Evolutionary conservation across 768 basidiomycete genomes (phyloP).

Genomic region (Phlebiopsis gigantea): DNA sequence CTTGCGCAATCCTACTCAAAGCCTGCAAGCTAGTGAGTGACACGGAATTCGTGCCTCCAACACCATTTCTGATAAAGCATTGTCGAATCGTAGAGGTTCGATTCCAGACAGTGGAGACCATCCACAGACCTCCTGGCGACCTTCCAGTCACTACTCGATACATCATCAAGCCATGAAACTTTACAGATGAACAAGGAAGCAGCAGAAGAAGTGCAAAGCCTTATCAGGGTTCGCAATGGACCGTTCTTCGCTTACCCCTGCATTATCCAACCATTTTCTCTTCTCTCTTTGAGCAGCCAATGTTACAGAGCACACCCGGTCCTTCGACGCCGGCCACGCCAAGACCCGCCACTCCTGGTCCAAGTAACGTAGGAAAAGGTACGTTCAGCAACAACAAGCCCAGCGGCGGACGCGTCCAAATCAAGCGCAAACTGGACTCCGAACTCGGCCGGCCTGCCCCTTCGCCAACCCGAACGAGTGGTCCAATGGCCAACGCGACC

Average conservation of each 20-base stretch:
- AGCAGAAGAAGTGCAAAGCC: conserved; percentile 20
- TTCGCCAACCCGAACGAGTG: no score
- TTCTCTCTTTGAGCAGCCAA: conserved; percentile 26
- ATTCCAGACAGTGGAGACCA: conserved; percentile 18
- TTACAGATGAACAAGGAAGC: conserved; percentile 7
- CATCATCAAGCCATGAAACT: conserved; percentile 7
- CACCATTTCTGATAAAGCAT: no score
- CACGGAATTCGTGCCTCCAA: no score
- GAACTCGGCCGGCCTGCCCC: not conserved
- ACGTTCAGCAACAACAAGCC: conserved; percentile 10
- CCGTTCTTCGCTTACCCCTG: conserved; percentile 23
- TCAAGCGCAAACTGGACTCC: conserved; percentile 22
- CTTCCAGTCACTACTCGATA: conserved; percentile 15
- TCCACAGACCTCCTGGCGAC: conserved; percentile 6
- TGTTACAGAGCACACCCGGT: conserved; percentile 15
- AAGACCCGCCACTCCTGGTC: conserved; percentile 4
- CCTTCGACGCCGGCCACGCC: conserved; percentile 5
- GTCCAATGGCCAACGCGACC: not conserved
- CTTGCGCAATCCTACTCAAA: conserved; percentile 39
- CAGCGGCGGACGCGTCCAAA: conserved; percentile 19
- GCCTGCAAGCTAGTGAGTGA: conserved; percentile 36
- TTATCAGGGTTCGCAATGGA: conserved; percentile 31
- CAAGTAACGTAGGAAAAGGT: conserved; percentile 19
- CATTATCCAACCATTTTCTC: conserved; percentile 24
- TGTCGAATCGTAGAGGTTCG: no score